These are phyloP conservation scores for Candida sp. DNA, from an alignment of 1,139 yeast species.

Conservation along the genomic window DNA sequence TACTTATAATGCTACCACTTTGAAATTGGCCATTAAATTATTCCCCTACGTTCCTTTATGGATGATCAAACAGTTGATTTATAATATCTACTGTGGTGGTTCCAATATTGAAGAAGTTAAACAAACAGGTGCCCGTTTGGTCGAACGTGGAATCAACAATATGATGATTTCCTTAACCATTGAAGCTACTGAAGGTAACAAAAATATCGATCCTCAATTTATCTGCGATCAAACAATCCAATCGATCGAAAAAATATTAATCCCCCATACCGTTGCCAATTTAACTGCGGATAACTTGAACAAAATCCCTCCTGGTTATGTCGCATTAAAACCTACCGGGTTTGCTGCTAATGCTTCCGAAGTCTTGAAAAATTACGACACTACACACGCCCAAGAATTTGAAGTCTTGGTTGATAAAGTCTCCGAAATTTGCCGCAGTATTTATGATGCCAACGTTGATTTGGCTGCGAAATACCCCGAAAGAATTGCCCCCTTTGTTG, in stretches of 20 bases:
- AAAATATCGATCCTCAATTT: conserved; percentile 57
- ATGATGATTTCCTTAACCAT: conserved; percentile 94
- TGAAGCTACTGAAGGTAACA: conserved; percentile 84
- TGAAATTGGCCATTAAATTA: conserved; percentile 57
- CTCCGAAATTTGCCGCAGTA: conserved; percentile 49
- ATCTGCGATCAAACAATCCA: conserved; percentile 65
- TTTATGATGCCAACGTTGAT: conserved; percentile 52
- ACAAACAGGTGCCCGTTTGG: conserved; percentile 63
- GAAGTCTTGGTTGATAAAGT: conserved; percentile 64
- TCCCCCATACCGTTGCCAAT: conserved; percentile 62
- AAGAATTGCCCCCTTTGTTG: conserved; percentile 77
- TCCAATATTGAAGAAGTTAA: conserved; percentile 69
- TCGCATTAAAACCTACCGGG: conserved; percentile 94
- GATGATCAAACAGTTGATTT: conserved; percentile 68
- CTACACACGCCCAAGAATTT: conserved; percentile 47
- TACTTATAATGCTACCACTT: conserved; percentile 59
- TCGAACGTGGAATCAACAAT: conserved; percentile 76
- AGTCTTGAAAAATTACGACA: conserved; percentile 61
- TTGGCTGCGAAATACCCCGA: conserved; percentile 54
- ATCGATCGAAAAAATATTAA: conserved; percentile 67
- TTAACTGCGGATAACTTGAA: conserved; percentile 46
- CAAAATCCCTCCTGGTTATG: conserved; percentile 72
- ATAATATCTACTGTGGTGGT: conserved; percentile 90
- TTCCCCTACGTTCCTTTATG: conserved; percentile 77
- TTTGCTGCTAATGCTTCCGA: conserved; percentile 73